Conservation (phyloP, 2,329 filamentous ascomycete species). For the Penicillium sp. region DNA sequence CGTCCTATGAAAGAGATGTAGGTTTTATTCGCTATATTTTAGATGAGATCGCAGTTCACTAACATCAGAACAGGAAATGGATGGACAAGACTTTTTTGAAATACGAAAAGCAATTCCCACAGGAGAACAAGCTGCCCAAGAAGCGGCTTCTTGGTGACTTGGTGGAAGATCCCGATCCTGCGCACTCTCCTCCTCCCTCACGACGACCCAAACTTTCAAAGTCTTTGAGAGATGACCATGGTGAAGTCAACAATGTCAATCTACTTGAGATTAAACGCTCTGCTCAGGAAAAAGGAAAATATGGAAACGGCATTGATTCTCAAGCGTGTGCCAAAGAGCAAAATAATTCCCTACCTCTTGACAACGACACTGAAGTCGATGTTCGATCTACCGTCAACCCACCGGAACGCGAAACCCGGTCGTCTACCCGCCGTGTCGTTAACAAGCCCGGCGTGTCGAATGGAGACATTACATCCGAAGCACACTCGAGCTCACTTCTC, state of each 20-base stretch:
- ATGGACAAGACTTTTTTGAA: constrained; percentile 36
- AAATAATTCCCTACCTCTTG: constrained; percentile 6
- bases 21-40: constrained; percentile 7
- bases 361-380: constrained; percentile 15
- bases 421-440: constrained; percentile 26
- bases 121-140: constrained; percentile 16
- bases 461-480: background rate
- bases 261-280: background rate
- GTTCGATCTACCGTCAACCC: constrained; percentile 20
- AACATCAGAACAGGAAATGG: constrained; percentile 28
- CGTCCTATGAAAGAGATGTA: constrained; percentile 28
- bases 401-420: constrained; percentile 33
- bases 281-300: background rate
- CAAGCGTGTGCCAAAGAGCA: background rate
- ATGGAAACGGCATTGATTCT: background rate
- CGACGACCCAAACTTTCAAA: constrained; percentile 34
- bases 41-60: constrained; percentile 1
- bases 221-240: constrained; percentile 27
- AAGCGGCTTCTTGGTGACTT: constrained; percentile 13
- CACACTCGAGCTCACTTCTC: background rate
- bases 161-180: constrained; percentile 5
- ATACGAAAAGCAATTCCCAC: constrained; percentile 10
- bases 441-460: background rate
- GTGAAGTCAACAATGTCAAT: constrained; percentile 8
- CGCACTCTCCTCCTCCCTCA: constrained; percentile 17